Evolutionary conservation across 2,329 filamentous ascomycete species (phyloP).

Genomic region (Colletotrichum abscissum): DNA sequence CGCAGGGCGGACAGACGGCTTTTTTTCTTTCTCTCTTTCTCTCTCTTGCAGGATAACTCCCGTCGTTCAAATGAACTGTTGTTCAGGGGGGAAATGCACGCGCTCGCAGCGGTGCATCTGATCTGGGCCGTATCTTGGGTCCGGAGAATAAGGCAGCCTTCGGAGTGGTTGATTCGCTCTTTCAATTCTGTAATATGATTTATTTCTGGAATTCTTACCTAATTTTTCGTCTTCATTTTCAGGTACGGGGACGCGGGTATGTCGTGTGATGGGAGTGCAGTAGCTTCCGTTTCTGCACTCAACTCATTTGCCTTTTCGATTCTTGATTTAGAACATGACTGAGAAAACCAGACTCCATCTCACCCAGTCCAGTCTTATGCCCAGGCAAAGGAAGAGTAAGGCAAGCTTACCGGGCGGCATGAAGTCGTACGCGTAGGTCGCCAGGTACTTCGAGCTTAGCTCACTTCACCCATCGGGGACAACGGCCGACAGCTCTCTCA

Average conservation of each 20-base stretch:
- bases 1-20: too few species aligned
- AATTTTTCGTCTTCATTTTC: constrained; percentile 15
- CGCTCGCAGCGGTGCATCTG: not conserved
- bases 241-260: not conserved
- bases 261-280: not conserved
- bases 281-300: not conserved
- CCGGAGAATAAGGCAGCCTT: not conserved
- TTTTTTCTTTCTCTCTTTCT: too few species aligned
- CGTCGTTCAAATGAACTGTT: too few species aligned
- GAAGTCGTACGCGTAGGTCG: not conserved
- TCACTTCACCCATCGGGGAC: not conserved
- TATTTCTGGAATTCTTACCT: not conserved
- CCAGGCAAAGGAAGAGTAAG: not conserved
- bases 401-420: not conserved
- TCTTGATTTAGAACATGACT: not conserved
- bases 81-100: not conserved
- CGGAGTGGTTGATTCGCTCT: not conserved
- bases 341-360: not conserved
- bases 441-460: not conserved
- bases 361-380: too few species aligned
- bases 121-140: not conserved
- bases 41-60: too few species aligned
- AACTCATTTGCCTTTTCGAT: not conserved
- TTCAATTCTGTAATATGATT: not conserved
- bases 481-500: not conserved